phyloP scores from a whole-genome alignment of 2,329 filamentous ascomycete genomes.

The Aspergillus novoparasiticus region DNA sequence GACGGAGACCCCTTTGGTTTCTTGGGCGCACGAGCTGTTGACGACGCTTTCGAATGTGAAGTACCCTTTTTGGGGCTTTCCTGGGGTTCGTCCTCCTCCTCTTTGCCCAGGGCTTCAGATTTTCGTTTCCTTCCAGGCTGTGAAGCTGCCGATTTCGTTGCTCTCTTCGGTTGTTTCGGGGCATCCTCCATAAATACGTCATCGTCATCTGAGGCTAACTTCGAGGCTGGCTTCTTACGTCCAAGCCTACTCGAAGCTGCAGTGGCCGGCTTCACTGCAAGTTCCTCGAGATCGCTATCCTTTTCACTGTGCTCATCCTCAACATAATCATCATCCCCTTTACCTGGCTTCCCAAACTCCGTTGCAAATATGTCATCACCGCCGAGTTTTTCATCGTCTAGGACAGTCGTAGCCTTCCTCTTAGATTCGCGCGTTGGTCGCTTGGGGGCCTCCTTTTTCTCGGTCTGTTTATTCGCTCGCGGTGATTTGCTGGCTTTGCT shows the following conservation, averaged over 20 bases:
- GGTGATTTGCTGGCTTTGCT: slow-evolving; percentile 15
- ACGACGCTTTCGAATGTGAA: slow-evolving; percentile 35
- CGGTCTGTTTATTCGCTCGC: slow-evolving; percentile 48
- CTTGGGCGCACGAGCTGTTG: slow-evolving; percentile 38
- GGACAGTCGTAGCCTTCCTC: slow-evolving; percentile 38
- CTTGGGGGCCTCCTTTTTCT: slow-evolving; percentile 41
- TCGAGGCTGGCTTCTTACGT: slow-evolving; percentile 35
- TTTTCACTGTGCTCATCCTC: slow-evolving; percentile 55
- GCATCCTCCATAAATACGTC: slow-evolving; percentile 59
- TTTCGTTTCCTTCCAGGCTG: slow-evolving; percentile 57
- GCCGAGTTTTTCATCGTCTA: slow-evolving; percentile 68
- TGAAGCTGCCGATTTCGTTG: slow-evolving; percentile 45
- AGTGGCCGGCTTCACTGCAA: slow-evolving; percentile 63
- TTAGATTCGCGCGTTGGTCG: slow-evolving; percentile 16
- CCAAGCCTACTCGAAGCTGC: slow-evolving; percentile 48
- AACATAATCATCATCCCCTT: slow-evolving; percentile 68
- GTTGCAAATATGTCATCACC: slow-evolving; percentile 85
- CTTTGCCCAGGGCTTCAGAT: slow-evolving; percentile 56
- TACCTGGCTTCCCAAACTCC: slow-evolving; percentile 66
- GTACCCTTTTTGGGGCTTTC: slow-evolving; percentile 61
- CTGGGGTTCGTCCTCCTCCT: slow-evolving; percentile 58
- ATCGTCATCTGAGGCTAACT: slow-evolving; percentile 41
- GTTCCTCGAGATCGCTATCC: slow-evolving; percentile 66
- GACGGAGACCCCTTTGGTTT: slow-evolving; percentile 62
- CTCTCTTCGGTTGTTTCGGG: slow-evolving; percentile 49